A percentile compares a stretch with the other conserved stretches of the same genome.
phyloP scores from a whole-genome alignment of 1,139 yeast genomes.

The Yamadazyma sp. region DNA sequence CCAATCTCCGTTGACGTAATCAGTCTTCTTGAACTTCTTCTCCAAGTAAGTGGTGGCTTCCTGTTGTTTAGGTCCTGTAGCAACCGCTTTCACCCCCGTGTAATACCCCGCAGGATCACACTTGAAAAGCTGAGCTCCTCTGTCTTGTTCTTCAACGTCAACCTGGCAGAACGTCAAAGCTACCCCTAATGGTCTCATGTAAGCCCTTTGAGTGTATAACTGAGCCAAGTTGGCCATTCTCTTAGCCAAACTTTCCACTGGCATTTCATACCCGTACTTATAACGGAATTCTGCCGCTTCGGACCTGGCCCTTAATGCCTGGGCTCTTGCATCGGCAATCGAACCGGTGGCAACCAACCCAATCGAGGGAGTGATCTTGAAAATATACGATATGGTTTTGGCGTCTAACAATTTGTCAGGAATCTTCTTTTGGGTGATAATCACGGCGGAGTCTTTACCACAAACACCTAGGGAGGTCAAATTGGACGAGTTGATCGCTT shows the following conservation, averaged over 20 bases:
- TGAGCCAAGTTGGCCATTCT: slow-evolving; percentile 95
- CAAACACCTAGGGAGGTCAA: slow-evolving; percentile 85
- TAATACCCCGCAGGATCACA: slow-evolving; percentile 98
- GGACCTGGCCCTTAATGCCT: slow-evolving; percentile 83
- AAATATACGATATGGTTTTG: slow-evolving; percentile 78
- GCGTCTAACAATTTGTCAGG: slow-evolving; percentile 93
- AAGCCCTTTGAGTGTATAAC: slow-evolving; percentile 96
- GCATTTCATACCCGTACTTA: slow-evolving; percentile 95
- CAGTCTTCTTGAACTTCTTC: slow-evolving; percentile 83
- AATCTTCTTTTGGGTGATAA: slow-evolving; percentile 91
- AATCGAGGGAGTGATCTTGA: slow-evolving; percentile 74
- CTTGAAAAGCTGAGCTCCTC: slow-evolving; percentile 88
- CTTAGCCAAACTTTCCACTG: slow-evolving; percentile 89
- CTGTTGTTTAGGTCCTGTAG: slow-evolving; percentile 97
- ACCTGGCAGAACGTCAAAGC: slow-evolving; percentile 85
- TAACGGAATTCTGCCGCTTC: slow-evolving; percentile 96
- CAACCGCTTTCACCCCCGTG: slow-evolving; percentile 87
- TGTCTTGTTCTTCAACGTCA: slow-evolving; percentile 68
- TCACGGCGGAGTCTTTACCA: slow-evolving; percentile 87
- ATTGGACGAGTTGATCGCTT: slow-evolving; percentile 91
- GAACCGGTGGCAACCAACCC: slow-evolving; percentile 96
- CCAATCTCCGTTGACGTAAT: slow-evolving; percentile 80
- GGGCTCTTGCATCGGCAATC: slow-evolving; percentile 93
- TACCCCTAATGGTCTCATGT: slow-evolving; percentile 97
- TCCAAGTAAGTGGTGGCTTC: slow-evolving; percentile 91